These are phyloP conservation scores for Hymenoscyphus fraxineus DNA, from an alignment of 2,329 filamentous ascomycete genomes.

Conservation along the genomic window DNA sequence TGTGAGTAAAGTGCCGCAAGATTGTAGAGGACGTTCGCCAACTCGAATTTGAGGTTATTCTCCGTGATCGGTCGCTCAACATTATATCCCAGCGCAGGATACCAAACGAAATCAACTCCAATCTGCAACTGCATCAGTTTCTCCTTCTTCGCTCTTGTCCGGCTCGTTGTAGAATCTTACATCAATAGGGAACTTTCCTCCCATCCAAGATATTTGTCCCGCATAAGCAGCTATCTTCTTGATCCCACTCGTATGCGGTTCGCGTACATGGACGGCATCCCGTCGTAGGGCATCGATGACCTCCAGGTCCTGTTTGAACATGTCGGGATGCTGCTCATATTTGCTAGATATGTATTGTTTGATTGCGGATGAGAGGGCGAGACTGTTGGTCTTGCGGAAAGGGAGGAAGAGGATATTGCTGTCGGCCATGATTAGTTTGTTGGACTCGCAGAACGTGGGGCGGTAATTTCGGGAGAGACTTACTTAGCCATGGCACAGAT, in stretches of 20 bases:
- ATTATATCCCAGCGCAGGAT: constrained; percentile 88
- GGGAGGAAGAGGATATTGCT: constrained; percentile 46
- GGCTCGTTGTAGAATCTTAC: constrained; percentile 43
- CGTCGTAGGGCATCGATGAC: constrained; percentile 77
- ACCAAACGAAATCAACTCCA: constrained; percentile 95
- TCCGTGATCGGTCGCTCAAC: constrained; percentile 65
- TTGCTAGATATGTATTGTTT: constrained; percentile 95
- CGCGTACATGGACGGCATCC: constrained; percentile 83
- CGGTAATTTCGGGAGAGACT: not conserved
- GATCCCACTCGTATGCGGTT: constrained; percentile 82
- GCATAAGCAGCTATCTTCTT: constrained; percentile 88
- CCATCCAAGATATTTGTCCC: constrained; percentile 87
- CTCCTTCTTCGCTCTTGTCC: not conserved
- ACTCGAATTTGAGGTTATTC: constrained; percentile 73
- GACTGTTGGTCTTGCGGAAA: constrained; percentile 78
- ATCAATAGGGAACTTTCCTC: constrained; percentile 94
- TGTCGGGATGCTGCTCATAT: constrained; percentile 98
- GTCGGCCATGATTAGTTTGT: constrained; percentile 7
- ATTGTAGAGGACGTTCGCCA: constrained; percentile 91
- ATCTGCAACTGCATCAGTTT: constrained; percentile 51
- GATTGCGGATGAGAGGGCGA: constrained; percentile 78
- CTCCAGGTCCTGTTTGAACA: constrained; percentile 87
- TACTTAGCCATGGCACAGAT: constrained; percentile 10
- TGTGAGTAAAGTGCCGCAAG: constrained; percentile 91
- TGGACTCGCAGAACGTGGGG: not conserved